Evolutionary conservation across 2,329 filamentous ascomycete species (phyloP).

Genomic region (Aspergillus sp.): DNA sequence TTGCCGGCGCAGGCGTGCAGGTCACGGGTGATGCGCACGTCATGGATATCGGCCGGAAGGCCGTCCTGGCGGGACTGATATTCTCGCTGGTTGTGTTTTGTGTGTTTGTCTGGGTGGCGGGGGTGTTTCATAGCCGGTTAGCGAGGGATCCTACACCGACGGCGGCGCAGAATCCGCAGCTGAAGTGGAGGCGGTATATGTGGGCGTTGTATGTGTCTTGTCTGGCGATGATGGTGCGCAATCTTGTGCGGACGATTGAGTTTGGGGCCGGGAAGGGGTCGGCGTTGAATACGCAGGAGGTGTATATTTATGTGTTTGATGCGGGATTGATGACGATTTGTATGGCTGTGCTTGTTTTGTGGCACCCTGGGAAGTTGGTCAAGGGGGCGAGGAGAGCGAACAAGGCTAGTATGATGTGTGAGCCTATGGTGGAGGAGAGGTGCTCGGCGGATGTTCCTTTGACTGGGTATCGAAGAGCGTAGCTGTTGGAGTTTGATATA

Average conservation of each 20-base stretch:
- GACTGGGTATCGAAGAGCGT: background rate
- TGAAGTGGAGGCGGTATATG: constrained; percentile 23
- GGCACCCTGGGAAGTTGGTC: constrained; percentile 4
- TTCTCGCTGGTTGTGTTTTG: constrained; percentile 28
- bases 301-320: constrained; percentile 22
- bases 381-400: background rate
- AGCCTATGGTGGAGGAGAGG: constrained; percentile 1
- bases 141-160: constrained; percentile 15
- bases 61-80: constrained; percentile 27
- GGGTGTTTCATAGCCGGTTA: constrained; percentile 22
- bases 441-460: background rate
- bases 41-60: constrained; percentile 23
- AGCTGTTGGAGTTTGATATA: background rate
- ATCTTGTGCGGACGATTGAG: constrained; percentile 29
- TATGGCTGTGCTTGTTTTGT: background rate
- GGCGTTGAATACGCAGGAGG: constrained; percentile 34
- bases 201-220: constrained; percentile 15
- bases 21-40: constrained; percentile 18
- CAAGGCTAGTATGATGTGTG: background rate
- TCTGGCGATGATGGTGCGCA: constrained; percentile 36
- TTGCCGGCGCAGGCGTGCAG: constrained; percentile 27
- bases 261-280: constrained; percentile 21
- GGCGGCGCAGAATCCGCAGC: constrained; percentile 9
- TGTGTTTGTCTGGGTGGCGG: constrained; percentile 24
- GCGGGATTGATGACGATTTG: constrained; percentile 19